Base-by-base conservation (phyloP, 257 asterid genomes). In the Oldenlandia corymbosa region DNA sequence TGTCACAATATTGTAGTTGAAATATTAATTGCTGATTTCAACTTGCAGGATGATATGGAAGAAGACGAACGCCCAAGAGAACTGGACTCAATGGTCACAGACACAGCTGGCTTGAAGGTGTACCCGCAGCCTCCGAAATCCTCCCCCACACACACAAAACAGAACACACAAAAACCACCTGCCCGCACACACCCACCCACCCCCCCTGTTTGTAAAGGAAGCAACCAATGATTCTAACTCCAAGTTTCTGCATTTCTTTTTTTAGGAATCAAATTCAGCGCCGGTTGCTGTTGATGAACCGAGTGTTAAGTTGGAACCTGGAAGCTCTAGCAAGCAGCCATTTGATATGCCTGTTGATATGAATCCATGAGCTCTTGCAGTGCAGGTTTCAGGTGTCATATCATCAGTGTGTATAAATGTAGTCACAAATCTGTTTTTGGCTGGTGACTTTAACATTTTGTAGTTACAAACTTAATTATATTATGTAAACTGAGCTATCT, bases 11-110 rank as follows among this genome's bases (percentile, higher is more conserved):
- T 45, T 37, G 10, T 20, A 28, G 36, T 56, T n/a, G n/a, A 45
- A 60, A 59, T 45, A 34, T 23, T 52, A 18, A 21, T 53, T 49
- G 55, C 50, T n/a, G 43, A n/a, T 61, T 61, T 28, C 34, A 64
- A 47, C n/a, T 11, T 12, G 52, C 79, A 78, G 83, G 79, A 74
- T 31, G 83, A 56, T 21, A 70, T 78, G 83, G 72, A 64, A 20
- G 68, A 65, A 23, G 79, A 70, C 18, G 71, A 59, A 54, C 67
- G 32, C 16, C 50, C 75, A 10, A 63, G 76, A 64, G 79, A 73
- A 39, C 56, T 36, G 16, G 77, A 69, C 42, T 16, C 72, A 4
- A 52, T 68, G 60, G 28, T 68, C 23, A 30, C 56, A 4, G 79
- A 73, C 34, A 42, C 69, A 53, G 41, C 68, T 47, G 71, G 68